Base-by-base conservation (phyloP, 75 land plant genomes). In the Pinus albicaulis region DNA sequence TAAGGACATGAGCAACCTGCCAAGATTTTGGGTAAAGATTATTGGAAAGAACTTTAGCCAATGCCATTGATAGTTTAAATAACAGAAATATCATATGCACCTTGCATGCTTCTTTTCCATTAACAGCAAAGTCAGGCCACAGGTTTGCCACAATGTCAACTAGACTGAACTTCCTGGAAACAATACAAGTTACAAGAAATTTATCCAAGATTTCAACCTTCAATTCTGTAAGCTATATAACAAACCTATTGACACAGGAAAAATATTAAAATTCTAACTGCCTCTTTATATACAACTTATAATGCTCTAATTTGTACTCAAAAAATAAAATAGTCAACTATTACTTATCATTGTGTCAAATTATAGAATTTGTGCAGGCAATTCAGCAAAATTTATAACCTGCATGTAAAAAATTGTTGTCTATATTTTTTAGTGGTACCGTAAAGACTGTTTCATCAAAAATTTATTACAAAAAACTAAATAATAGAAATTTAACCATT, bases 1-100 rank as follows among this genome's bases (percentile, higher is more conserved):
- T 96, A n/a, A 96, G 90, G 61, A 90, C 90, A 80, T 96, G 95
- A 74, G 92, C 89, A 63, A 96, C 93, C 99, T 96, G 68, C 22
- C 63, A 25, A 22, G 72, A 28, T 23, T 25, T 22, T 19, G 12
- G 56, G 19, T 36, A 20, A 70, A n/a, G 55, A 58, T 34, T 79
- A 76, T 57, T 11, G 62, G 24, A 34, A 52, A 65, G 69, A 57
- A 57, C 52, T 36, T 25, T 26, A 79, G 57, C 28, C 22, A 56
- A 38, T 23, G 31, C 44, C 17, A 22, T 26, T 76, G 34, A 20
- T 52, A 38, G 22, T 53, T 53, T 28, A 24, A 13, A 38, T 24
- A 48, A 44, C 15, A 68, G 16, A 76, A 14, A 71, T 77, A 28
- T 57, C 20, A 22, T 41, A 19, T 22, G 5, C 78, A 92, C 99